Evolutionary conservation across 225 moss, liverwort and hornwort species (phyloP), one percentile per base, ranked within the genome.

Genomic region (Takakia lepidozioides): DNA sequence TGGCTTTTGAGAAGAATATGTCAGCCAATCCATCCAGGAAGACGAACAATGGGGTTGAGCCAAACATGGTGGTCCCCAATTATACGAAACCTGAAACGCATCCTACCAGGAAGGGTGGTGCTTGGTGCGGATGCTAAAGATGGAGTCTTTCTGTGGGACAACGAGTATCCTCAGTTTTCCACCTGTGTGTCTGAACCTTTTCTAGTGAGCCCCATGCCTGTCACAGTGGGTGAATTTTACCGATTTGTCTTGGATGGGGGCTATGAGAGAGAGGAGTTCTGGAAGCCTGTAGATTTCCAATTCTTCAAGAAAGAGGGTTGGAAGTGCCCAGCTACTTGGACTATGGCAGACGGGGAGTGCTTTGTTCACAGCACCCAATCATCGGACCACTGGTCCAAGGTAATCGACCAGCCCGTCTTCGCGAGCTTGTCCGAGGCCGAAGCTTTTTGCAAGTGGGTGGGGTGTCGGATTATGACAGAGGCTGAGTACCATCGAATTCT

Each of bases 401-500:
- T 93, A 3, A 81, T 76, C 1, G 26, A 25, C 1, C 66, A 70
- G 48, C 88, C 88, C 7, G 93, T 93, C 39, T 86, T 61, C 46
- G 63, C 72, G 29, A 88, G 88, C 63, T 57, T 93, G 14, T 83
- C 93, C 0, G 88, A 93, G 52, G 93, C 88, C 3, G 66, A 81
- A 24, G 93, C 93, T 1, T 93, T 69, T 8, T 93, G 93, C 38
- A 51, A 59, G 38, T 88, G 88, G 88, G 40, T 65, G 3, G 57
- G 58, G 5, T 74, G 76, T 2, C 68, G 88, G 0, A 60, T 93
- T 17, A 86, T 93, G 75, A 86, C 81, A 1, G 88, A 93, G 62
- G 19, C 61, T 0, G 93, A 93, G 62, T 88, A 86, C 19, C 81
- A 78, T 13, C 18, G 64, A 41, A 63, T 83, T 11, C 42, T 88